These are phyloP conservation scores for Hypoxylon subgilvum DNA, from an alignment of 495 filamentous ascomycete genomes.

Conservation along the genomic window DNA sequence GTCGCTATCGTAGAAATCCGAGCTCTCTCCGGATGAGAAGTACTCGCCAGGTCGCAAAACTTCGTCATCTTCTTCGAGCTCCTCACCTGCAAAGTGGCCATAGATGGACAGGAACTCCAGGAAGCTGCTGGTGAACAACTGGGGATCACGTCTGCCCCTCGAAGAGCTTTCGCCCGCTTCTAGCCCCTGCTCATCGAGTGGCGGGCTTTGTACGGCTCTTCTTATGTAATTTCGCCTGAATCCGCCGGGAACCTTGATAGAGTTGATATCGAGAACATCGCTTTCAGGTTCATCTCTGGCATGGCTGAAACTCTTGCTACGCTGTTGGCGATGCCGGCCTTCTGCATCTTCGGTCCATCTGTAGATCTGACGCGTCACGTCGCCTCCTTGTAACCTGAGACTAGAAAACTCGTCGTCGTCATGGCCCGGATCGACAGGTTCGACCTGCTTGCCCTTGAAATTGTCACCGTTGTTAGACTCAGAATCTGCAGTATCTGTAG, in stretches of 20 bases:
- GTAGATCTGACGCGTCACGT: conserved; percentile 92
- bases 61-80: conserved; percentile 94
- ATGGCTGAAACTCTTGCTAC: conserved; percentile 85
- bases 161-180: conserved; percentile 48
- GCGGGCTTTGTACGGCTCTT: conserved; percentile 66
- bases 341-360: conserved; percentile 87
- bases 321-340: conserved; percentile 62
- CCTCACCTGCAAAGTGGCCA: conserved; percentile 95
- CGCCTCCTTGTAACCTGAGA: conserved; percentile 86
- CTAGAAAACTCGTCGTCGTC: conserved; percentile 87
- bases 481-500: conserved; percentile 55
- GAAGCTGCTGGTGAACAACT: conserved; percentile 85
- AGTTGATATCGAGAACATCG: conserved; percentile 79
- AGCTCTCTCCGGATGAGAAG: conserved; percentile 72
- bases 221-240: conserved; percentile 89
- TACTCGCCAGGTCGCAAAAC: conserved; percentile 83
- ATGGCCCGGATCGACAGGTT: conserved; percentile 51
- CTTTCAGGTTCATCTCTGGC: conserved; percentile 76
- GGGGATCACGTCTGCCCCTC: conserved; percentile 55
- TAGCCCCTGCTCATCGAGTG: conserved; percentile 51
- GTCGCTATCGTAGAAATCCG: conserved; percentile 56
- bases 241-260: conserved; percentile 89
- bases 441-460: conserved; percentile 57
- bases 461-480: conserved; percentile 46
- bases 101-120: conserved; percentile 94